Conservation (phyloP, 345 rosid genomes). For the Populus ilicifolia region DNA sequence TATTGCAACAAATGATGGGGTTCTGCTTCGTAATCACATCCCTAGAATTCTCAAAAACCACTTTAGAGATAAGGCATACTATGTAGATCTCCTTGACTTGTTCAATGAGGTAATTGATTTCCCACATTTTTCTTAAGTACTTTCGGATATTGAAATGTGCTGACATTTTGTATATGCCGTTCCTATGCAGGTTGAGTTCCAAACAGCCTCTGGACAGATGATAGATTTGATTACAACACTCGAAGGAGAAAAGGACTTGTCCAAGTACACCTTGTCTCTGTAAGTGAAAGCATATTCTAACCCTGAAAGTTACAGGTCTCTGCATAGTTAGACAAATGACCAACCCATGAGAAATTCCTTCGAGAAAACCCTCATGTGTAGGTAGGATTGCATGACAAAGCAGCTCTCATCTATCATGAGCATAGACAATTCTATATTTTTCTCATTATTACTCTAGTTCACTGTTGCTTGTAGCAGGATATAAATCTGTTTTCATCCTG, state of each 20-base stretch:
- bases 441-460: background rate
- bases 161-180: background rate
- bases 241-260: conserved; percentile 44
- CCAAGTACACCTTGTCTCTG: conserved; percentile 34
- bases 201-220: conserved; percentile 48
- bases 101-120: conserved; percentile 48
- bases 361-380: background rate
- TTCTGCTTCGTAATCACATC: conserved; percentile 60
- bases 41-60: conserved; percentile 58
- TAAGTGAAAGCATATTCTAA: conserved; percentile 16
- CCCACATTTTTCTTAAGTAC: background rate
- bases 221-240: conserved; percentile 42
- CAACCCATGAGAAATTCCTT: too few relatives aligned
- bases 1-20: conserved; percentile 50
- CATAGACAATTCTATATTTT: background rate
- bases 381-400: background rate
- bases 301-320: too few relatives aligned
- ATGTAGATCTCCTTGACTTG: conserved; percentile 59
- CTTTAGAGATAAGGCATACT: conserved; percentile 49
- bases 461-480: background rate
- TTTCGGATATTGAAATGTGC: background rate
- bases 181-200: conserved; percentile 40
- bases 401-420: too few relatives aligned
- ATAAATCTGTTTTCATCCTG: too few relatives aligned
- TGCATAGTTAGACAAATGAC: background rate